Conservation (phyloP, 352 stramenopile genomes). For the Phytophthora cryptogea region DNA sequence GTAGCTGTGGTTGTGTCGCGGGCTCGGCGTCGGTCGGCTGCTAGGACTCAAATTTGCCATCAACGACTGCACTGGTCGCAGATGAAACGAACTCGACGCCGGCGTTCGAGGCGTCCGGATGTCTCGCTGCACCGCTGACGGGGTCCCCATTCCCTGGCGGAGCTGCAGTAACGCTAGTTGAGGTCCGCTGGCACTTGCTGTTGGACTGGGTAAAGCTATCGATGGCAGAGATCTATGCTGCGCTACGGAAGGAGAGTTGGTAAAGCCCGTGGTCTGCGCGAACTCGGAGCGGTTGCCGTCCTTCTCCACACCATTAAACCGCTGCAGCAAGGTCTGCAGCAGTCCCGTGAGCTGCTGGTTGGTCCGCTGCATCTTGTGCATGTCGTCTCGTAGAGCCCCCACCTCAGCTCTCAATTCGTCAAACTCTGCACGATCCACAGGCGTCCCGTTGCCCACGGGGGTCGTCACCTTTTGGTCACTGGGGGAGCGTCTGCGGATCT, state of each 20-base stretch:
- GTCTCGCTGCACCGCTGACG: conserved; percentile 13
- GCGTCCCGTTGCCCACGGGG: conserved; percentile 22
- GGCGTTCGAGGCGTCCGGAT: conserved; percentile 36
- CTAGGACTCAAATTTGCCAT: conserved; percentile 36
- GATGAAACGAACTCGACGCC: conserved; percentile 40
- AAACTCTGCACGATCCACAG: conserved; percentile 71
- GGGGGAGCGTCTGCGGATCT: conserved; percentile 70
- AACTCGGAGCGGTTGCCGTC: conserved; percentile 19
- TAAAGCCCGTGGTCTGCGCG: conserved; percentile 7
- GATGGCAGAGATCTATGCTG: conserved; percentile 24
- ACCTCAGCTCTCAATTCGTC: conserved; percentile 72
- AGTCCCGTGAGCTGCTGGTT: conserved; percentile 65
- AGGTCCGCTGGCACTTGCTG: conserved; percentile 22
- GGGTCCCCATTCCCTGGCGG: conserved; percentile 35
- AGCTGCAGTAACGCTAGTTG: conserved; percentile 39
- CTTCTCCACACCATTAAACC: conserved; percentile 24
- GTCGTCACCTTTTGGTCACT: conserved; percentile 24
- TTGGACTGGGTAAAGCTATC: conserved; percentile 36
- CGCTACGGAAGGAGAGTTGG: conserved; percentile 18
- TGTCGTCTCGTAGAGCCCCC: conserved; percentile 54
- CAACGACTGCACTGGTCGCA: conserved; percentile 52
- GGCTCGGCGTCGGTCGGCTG: conserved; percentile 34
- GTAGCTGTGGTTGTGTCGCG: conserved; percentile 26
- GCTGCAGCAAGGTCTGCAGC: conserved; percentile 55
- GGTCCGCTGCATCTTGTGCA: conserved; percentile 70